These are phyloP conservation scores for Globisporangium perplexum DNA, from an alignment of 352 stramenopile genomes.

Conservation along the genomic window DNA sequence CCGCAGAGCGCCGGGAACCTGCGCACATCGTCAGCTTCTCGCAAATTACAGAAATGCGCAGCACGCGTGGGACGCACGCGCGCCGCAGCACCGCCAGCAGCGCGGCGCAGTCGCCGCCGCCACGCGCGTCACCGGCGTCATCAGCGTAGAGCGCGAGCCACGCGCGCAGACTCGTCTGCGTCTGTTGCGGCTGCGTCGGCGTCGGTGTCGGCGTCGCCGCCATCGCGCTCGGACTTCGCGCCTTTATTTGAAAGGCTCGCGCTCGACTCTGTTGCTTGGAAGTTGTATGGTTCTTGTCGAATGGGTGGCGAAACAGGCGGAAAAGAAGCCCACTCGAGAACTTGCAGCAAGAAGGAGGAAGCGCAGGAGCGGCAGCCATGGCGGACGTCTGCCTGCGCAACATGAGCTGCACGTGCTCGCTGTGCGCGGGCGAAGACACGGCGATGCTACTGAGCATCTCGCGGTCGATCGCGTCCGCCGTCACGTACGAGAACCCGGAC, in stretches of 20 bases:
- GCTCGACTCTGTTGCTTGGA: not conserved
- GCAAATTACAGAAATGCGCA: not conserved
- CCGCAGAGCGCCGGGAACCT: constrained; percentile 26
- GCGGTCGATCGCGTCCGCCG: constrained; percentile 78
- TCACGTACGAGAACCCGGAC: constrained; percentile 56
- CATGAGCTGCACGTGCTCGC: constrained; percentile 81
- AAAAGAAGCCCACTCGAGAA: not conserved
- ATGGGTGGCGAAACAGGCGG: not conserved
- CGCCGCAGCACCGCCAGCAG: constrained; percentile 19
- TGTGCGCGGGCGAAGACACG: constrained; percentile 80
- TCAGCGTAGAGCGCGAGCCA: constrained; percentile 28
- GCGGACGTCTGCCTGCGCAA: constrained; percentile 79
- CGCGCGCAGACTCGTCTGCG: constrained; percentile 20
- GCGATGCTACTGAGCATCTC: constrained; percentile 69
- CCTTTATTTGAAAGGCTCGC: constrained; percentile 2
- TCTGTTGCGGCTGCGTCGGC: too few relatives aligned
- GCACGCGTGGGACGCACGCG: constrained; percentile 4
- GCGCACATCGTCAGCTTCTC: too few relatives aligned
- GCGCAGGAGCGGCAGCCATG: constrained; percentile 25
- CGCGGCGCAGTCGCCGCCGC: constrained; percentile 1
- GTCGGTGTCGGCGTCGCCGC: too few relatives aligned
- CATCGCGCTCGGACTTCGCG: too few relatives aligned
- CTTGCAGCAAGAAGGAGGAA: not conserved
- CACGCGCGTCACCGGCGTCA: not conserved
- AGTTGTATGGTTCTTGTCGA: not conserved